Evolutionary conservation across 306 rosid species (phyloP).

Genomic region (Begonia masoniana): DNA sequence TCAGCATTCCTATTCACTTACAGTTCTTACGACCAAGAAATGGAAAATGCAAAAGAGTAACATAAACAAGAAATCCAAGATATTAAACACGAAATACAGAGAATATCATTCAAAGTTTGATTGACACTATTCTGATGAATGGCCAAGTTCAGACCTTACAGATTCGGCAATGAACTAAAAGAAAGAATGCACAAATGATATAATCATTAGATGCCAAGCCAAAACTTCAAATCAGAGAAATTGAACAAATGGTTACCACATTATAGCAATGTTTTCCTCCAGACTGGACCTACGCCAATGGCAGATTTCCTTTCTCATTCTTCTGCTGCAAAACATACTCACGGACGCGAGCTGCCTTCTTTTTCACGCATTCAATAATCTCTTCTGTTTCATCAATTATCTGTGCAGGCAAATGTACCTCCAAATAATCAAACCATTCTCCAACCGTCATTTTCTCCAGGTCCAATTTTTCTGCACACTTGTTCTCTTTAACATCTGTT

Average conservation of each 20-base stretch:
- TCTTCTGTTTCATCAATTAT: conserved; percentile 48
- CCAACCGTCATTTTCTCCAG: conserved; percentile 53
- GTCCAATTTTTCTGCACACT: conserved; percentile 23
- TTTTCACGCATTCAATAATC: conserved; percentile 36
- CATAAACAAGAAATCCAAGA: too few species aligned
- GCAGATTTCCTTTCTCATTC: conserved; percentile 19
- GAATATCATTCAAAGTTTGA: too few species aligned
- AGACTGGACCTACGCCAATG: conserved; percentile 6
- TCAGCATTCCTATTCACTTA: too few species aligned
- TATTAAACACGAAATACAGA: too few species aligned
- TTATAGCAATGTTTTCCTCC: conserved; percentile 1
- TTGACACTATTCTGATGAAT: too few species aligned
- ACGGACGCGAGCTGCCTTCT: conserved; percentile 38
- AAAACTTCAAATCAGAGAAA: not conserved
- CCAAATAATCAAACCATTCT: conserved; percentile 71
- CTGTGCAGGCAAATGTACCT: conserved; percentile 48
- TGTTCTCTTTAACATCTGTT: conserved; percentile 12
- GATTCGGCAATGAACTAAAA: not conserved
- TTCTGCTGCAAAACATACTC: conserved; percentile 30
- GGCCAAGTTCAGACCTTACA: too few species aligned
- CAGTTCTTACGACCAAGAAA: too few species aligned
- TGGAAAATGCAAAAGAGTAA: too few species aligned
- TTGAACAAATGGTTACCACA: not conserved
- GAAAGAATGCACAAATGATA: not conserved
- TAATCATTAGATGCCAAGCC: not conserved